Evolutionary conservation across 1,284 basidiomycete species (phyloP).

Genomic region (Ustilago esculenta): DNA sequence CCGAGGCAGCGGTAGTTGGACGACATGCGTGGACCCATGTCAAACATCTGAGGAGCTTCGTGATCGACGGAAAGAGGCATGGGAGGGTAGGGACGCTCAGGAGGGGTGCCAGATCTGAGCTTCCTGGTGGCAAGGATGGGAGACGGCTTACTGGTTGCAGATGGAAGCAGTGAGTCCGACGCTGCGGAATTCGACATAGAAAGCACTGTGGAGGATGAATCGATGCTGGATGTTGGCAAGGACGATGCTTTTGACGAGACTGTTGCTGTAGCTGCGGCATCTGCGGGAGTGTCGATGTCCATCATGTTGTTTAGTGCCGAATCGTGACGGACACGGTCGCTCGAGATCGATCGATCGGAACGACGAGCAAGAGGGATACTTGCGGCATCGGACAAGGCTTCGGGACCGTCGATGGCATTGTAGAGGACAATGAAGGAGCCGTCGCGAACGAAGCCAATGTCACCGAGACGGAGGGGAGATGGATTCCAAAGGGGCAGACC

Average conservation of each 20-base stretch:
- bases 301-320: slow-evolving; percentile 9
- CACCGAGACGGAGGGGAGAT: slow-evolving; percentile 43
- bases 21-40: slow-evolving; percentile 54
- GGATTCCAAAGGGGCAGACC: slow-evolving; percentile 58
- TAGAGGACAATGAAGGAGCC: slow-evolving; percentile 53
- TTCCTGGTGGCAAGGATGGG: slow-evolving; percentile 20
- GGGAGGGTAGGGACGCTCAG: slow-evolving; percentile 44
- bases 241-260: slow-evolving; percentile 13
- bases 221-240: slow-evolving; percentile 5
- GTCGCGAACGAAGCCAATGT: slow-evolving; percentile 54
- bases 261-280: not conserved
- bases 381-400: slow-evolving; percentile 32
- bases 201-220: slow-evolving; percentile 2
- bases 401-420: slow-evolving; percentile 50
- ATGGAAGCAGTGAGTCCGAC: slow-evolving; percentile 23
- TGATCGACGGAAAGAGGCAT: slow-evolving; percentile 51
- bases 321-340: slow-evolving; percentile 15
- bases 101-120: slow-evolving; percentile 39
- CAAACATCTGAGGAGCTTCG: slow-evolving; percentile 44
- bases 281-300: slow-evolving; percentile 14
- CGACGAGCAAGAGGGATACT: slow-evolving; percentile 36
- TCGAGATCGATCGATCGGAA: slow-evolving; percentile 24
- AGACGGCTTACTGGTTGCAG: slow-evolving; percentile 18
- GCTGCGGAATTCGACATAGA: slow-evolving; percentile 12
- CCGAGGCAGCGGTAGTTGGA: slow-evolving; percentile 51